Evolutionary conservation across 2,329 filamentous ascomycete species (phyloP).

Genomic region (Eutypella sp.): DNA sequence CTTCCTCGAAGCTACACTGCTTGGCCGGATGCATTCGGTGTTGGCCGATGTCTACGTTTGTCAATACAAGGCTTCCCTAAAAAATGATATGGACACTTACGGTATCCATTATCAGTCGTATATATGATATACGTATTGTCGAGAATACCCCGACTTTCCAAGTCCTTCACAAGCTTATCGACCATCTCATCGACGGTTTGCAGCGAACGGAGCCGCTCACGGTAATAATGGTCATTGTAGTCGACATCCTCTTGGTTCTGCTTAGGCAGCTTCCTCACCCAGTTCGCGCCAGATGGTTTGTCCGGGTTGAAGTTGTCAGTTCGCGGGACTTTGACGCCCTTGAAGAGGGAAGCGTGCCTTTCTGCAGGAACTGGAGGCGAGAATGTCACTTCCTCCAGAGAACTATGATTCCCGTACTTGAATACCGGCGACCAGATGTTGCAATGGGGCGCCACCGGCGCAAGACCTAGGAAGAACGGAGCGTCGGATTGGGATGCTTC

Average conservation of each 20-base stretch:
- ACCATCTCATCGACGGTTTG: conserved; percentile 54
- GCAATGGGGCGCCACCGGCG: conserved; percentile 56
- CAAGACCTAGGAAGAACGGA: conserved; percentile 57
- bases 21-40: conserved; percentile 56
- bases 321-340: conserved; percentile 54
- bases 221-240: conserved; percentile 47
- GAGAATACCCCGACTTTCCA: conserved; percentile 33
- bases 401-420: conserved; percentile 16
- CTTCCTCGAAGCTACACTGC: conserved; percentile 53
- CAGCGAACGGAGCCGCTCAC: conserved; percentile 44
- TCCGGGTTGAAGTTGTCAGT: conserved; percentile 62
- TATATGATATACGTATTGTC: conserved; percentile 55
- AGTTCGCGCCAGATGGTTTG: conserved; percentile 37
- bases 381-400: conserved; percentile 31
- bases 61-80: too few species aligned
- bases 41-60: conserved; percentile 43
- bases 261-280: conserved; percentile 35
- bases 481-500: conserved; percentile 43
- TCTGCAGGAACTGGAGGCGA: conserved; percentile 51
- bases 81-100: too few species aligned
- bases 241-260: conserved; percentile 36
- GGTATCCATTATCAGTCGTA: conserved; percentile 56
- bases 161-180: conserved; percentile 37
- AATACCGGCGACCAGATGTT: conserved; percentile 26
- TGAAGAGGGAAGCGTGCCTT: conserved; percentile 57